These are phyloP conservation scores for Elaeis oleifera DNA, from an alignment of 202 grass and related monocot species.

Conservation along the genomic window DNA sequence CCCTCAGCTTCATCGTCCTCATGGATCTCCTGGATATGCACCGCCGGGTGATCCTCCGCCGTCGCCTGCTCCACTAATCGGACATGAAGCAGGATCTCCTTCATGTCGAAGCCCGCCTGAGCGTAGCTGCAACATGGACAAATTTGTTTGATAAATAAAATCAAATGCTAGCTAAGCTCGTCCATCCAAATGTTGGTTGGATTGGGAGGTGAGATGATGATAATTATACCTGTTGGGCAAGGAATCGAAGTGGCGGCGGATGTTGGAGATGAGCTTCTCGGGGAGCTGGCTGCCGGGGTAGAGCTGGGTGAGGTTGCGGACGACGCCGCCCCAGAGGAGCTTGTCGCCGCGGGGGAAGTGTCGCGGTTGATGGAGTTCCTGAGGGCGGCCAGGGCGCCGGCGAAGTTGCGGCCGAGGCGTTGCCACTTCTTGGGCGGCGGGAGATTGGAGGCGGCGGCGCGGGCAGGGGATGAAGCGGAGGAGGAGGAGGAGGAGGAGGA, in stretches of 20 bases:
- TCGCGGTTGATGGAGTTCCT: slow-evolving; percentile 83
- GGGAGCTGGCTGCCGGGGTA: slow-evolving; percentile 64
- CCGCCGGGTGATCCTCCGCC: slow-evolving; percentile 58
- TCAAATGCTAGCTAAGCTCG: no score
- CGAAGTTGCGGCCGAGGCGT: slow-evolving; percentile 71
- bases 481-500: slow-evolving; percentile 32
- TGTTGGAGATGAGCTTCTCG: slow-evolving; percentile 81
- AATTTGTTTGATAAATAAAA: no score
- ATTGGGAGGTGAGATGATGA: not conserved
- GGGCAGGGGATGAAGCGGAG: slow-evolving; percentile 26
- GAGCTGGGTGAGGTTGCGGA: slow-evolving; percentile 65
- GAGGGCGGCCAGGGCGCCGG: slow-evolving; percentile 77
- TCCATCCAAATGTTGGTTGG: no score
- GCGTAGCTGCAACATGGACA: slow-evolving; percentile 48
- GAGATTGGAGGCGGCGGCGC: not conserved
- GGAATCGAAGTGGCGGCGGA: slow-evolving; percentile 89
- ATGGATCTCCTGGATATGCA: slow-evolving; percentile 68
- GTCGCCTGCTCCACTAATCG: slow-evolving; percentile 72
- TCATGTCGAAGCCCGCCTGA: slow-evolving; percentile 96
- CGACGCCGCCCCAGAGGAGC: slow-evolving; percentile 45
- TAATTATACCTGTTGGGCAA: slow-evolving; percentile 69
- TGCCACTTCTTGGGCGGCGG: slow-evolving; percentile 82
- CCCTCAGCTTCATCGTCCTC: slow-evolving; percentile 34
- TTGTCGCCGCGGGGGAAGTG: slow-evolving; percentile 37
- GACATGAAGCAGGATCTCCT: slow-evolving; percentile 79